phyloP scores from a whole-genome alignment of 73 alveolate genomes.

The Blepharisma stoltei region DNA sequence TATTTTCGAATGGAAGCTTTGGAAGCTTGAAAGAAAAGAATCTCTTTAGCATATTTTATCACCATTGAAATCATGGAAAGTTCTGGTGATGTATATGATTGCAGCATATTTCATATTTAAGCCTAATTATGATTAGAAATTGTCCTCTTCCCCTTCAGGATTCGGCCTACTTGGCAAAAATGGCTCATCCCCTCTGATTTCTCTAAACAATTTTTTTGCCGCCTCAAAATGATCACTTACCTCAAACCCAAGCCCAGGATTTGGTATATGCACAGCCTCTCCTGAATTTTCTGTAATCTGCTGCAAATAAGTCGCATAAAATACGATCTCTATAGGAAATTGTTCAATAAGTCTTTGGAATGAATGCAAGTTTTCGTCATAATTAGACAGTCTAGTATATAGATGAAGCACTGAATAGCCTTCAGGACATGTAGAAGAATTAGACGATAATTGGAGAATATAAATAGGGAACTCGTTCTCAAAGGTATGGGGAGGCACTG shows the following conservation, averaged over 20 bases:
- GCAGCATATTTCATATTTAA: no score
- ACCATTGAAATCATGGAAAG: background rate
- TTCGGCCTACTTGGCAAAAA: no score
- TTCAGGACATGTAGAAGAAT: conserved; percentile 17
- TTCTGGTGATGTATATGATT: no score
- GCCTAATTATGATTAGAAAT: no score
- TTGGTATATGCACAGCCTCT: background rate
- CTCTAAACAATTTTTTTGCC: no score
- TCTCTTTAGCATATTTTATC: background rate
- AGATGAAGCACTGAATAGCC: conserved; percentile 21
- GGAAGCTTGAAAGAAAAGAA: conserved; percentile 27
- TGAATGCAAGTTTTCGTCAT: background rate
- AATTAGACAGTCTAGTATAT: background rate
- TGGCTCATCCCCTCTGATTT: no score
- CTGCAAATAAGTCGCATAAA: conserved; percentile 21
- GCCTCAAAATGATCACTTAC: background rate
- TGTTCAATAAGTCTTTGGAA: background rate
- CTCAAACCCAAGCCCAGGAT: conserved; percentile 20
- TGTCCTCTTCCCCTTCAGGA: no score
- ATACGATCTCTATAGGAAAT: conserved; percentile 16
- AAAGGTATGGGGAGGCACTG: conserved; percentile 5
- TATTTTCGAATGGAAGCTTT: conserved; percentile 25
- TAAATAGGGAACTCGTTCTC: background rate
- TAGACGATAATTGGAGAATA: background rate
- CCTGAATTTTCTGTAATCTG: background rate